Conservation (phyloP, 768 basidiomycete species). For the Cystofilobasidium bisporidii region DNA sequence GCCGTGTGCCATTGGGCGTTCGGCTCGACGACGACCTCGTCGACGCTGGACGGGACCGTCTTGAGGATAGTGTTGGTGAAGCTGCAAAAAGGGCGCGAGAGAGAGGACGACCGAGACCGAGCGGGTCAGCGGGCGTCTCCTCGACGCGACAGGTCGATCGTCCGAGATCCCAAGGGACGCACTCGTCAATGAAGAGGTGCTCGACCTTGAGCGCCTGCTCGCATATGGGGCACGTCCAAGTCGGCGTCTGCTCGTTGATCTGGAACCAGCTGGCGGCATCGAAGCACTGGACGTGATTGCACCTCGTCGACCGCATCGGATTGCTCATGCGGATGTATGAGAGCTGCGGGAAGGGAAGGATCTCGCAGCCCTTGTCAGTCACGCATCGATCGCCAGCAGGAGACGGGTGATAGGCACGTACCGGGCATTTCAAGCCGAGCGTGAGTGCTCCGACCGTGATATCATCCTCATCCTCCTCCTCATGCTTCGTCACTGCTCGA, state of each 20-base stretch:
- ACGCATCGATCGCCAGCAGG: too few species aligned
- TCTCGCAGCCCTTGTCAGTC: too few species aligned
- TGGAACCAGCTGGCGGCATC: slow-evolving; percentile 89
- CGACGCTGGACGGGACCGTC: slow-evolving; percentile 63
- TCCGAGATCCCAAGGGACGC: slow-evolving; percentile 38
- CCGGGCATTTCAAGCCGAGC: slow-evolving; percentile 88
- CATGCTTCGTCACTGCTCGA: slow-evolving; percentile 43
- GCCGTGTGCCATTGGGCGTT: slow-evolving; percentile 93
- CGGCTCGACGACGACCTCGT: slow-evolving; percentile 87
- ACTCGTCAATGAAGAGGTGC: slow-evolving; percentile 90
- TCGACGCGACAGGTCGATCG: too few species aligned
- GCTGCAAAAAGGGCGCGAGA: too few species aligned
- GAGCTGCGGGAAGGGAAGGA: slow-evolving; percentile 48
- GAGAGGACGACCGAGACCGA: too few species aligned
- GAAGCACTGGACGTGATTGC: slow-evolving; percentile 89
- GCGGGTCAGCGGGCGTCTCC: too few species aligned
- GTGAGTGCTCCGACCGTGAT: slow-evolving; percentile 81
- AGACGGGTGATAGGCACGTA: too few species aligned
- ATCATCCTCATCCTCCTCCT: slow-evolving; percentile 62
- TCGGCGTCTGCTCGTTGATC: slow-evolving; percentile 92
- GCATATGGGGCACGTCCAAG: slow-evolving; percentile 91
- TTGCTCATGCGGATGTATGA: slow-evolving; percentile 74
- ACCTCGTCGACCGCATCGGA: slow-evolving; percentile 76
- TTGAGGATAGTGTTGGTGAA: slow-evolving; percentile 81
- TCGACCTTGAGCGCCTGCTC: slow-evolving; percentile 64